Base-by-base conservation (phyloP, 768 basidiomycete species). In the Psilocybe azurescens region DNA sequence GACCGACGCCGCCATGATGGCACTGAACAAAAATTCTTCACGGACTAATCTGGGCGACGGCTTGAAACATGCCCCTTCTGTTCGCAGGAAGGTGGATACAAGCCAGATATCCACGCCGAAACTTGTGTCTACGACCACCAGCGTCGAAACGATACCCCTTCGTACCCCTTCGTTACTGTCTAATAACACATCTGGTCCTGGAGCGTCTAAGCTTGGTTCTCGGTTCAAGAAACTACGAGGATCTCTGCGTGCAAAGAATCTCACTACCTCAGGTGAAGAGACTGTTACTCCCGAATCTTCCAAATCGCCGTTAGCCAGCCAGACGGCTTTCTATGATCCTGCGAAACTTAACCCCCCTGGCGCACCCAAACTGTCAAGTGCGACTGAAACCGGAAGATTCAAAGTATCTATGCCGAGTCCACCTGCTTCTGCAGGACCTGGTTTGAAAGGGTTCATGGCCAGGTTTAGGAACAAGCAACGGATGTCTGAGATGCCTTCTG, bases 401-500 rank as follows among this genome's bases (percentile, higher is more conserved):
- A 89, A 86, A 70, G 79, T 84, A 3, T 74, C 85, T 18, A 73
- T 84, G 32, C 74, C 85, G 1, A 86, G 83, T 62, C 89, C 89
- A n/a, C 87, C 89, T 66, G 84, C 90, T 3, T 86, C 89, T 20
- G 84, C 89, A 29, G 81, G 87, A 18, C 92, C 92, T 36, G 89
- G 91, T 20, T 69, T 94, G 28, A 91, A 86, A 73, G 89, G 91
- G 13, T 89, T 94, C 73, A 93, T 94, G 85, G 85, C 91, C 30
- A 86, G 90, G 32, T 91, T 94, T 72, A 83, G 90, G 36, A 83
- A 82, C 63, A 83, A 81, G 62, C 79, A 78, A 57, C 71, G 79
- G 24, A 68, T 75, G 50, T 69, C 71, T 10, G 81, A 80, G 63
- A 62, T 71, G 28, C 68, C 75, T 1, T 59, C 70, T 39, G 68